Base-by-base conservation (phyloP, 2,329 filamentous ascomycete species). In the Penicillium hordei region DNA sequence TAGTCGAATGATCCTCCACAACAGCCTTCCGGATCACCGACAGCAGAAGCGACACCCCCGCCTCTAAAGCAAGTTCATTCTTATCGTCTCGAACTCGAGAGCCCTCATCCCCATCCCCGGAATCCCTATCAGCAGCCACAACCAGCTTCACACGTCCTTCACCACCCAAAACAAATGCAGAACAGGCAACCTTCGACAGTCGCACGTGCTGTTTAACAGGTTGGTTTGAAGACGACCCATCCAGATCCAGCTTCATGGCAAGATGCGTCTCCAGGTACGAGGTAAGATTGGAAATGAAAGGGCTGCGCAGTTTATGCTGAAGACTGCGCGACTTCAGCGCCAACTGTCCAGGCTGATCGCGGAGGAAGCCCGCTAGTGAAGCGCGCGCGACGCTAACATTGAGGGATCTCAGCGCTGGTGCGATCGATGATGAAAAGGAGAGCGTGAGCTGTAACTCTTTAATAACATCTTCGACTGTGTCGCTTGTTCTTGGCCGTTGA, bases 81-180 rank as follows among this genome's bases (percentile, higher is more conserved):
- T 36, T 19, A 2, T 23, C 21, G 1, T 40, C 17, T 36, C 10
- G 60, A 40, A 59, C 59, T 34, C 42, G 66, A n/a, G 43, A 39
- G 6, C 49, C 53, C 7, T 65, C 64, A 12, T 63, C 27, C 0
- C 15, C 64, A 21, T 60, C 62, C 23, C 34, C 44, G 17, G 55
- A 59, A 10, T 63, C 59, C n/a, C 62, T 62, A 33, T 64, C 63
- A 27, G 54, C 55, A 25, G 62, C 49, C 8, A 66, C 71, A 60
- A 74, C 68, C 17, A 78, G 55, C 58, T 78, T 78, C 58, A 77
- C 60, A 48, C 70, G 68, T 10, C 76, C 76, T 19, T 78, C 76
- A 13, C 63, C 64, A 3, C 72, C 73, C 33, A 77, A 54, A 12
- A 75, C 70, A 61, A 78, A 77, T 21, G 70, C 72, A 17, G 70